Conservation (phyloP, 2,329 filamentous ascomycete genomes). For the Penicillium sp. region DNA sequence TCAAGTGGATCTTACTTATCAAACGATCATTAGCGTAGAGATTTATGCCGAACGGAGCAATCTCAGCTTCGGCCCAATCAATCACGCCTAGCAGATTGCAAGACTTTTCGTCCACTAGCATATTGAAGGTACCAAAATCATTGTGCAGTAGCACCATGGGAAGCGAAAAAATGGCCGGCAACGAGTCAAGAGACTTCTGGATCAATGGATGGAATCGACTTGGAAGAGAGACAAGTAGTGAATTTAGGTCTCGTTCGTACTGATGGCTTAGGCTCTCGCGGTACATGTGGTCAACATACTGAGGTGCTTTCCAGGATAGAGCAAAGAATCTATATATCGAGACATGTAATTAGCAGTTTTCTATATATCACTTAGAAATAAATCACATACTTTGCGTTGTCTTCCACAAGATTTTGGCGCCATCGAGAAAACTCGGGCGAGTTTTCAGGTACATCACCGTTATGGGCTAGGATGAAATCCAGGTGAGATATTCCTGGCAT, state of each 20-base stretch:
- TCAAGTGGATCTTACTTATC: slow-evolving; percentile 33
- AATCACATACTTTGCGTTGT: slow-evolving; percentile 29
- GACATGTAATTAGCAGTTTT: neutral
- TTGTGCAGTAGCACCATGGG: slow-evolving; percentile 40
- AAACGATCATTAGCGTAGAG: slow-evolving; percentile 35
- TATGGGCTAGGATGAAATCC: slow-evolving; percentile 36
- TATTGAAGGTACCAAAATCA: slow-evolving; percentile 39
- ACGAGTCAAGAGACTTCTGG: slow-evolving; percentile 26
- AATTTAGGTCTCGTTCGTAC: neutral
- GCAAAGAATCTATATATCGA: slow-evolving; percentile 37
- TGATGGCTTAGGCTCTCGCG: neutral
- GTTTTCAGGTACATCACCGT: slow-evolving; percentile 29
- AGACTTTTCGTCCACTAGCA: slow-evolving; percentile 30
- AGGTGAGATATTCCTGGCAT: slow-evolving; percentile 35
- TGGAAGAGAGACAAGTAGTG: slow-evolving; percentile 32
- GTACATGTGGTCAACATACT: slow-evolving; percentile 11
- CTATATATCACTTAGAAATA: neutral
- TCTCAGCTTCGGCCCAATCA: slow-evolving; percentile 42
- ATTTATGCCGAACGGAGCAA: slow-evolving; percentile 40
- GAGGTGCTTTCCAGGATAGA: slow-evolving; percentile 36
- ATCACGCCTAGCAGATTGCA: slow-evolving; percentile 37
- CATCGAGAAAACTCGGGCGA: slow-evolving; percentile 30
- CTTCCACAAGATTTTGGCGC: slow-evolving; percentile 34
- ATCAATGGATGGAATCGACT: slow-evolving; percentile 34
- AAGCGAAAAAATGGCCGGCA: slow-evolving; percentile 35